Conservation (phyloP, 1,284 basidiomycete species). For the Cystobasidium sp. region DNA sequence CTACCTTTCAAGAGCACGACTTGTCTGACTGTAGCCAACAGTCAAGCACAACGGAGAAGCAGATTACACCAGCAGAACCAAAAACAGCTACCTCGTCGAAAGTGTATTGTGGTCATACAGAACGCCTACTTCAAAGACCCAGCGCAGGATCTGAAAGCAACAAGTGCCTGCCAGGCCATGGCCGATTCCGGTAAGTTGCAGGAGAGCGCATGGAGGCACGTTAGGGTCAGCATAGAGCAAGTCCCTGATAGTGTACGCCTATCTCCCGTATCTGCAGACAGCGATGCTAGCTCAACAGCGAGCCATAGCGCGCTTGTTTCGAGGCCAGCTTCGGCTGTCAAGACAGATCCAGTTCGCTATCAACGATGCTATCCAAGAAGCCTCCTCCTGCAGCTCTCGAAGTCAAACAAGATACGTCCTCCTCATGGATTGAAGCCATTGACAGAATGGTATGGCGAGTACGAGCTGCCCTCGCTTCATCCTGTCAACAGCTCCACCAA, state of each 20-base stretch:
- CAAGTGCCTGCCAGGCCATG: background rate
- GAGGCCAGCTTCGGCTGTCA: conserved; percentile 3
- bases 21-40: too few species aligned
- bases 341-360: conserved; percentile 21
- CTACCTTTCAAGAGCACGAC: too few species aligned
- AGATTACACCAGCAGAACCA: too few species aligned
- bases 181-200: conserved; percentile 15
- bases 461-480: conserved; percentile 21
- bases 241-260: background rate
- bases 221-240: background rate
- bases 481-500: conserved; percentile 7
- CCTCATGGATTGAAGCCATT: conserved; percentile 35
- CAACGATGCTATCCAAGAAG: conserved; percentile 21
- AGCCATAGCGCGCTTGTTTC: conserved; percentile 36
- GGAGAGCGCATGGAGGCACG: background rate
- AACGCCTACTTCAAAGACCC: background rate
- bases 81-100: background rate
- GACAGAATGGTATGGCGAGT: conserved; percentile 41
- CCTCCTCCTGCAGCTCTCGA: conserved; percentile 24
- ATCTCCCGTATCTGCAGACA: conserved; percentile 6
- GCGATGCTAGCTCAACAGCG: conserved; percentile 18
- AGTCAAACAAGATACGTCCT: conserved; percentile 34
- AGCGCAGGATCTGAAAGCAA: background rate
- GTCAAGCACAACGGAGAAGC: too few species aligned
- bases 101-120: background rate